Conservation (phyloP, 2,329 filamentous ascomycete species). For the Venturia pyrina region DNA sequence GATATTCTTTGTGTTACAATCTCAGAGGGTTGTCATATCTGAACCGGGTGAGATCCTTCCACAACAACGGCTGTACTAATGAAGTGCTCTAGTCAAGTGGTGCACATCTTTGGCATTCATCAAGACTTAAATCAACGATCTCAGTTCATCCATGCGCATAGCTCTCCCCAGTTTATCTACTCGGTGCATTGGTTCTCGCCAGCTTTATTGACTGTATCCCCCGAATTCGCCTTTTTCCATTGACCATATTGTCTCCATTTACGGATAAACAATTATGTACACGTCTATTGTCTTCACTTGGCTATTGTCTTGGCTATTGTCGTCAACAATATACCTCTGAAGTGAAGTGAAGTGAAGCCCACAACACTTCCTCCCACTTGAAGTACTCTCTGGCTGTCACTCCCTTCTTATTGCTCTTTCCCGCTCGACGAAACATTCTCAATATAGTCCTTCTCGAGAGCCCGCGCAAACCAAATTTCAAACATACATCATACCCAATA, state of each 20-base stretch:
- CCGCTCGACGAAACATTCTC: neutral
- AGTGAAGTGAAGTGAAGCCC: too few relatives aligned
- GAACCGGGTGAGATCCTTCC: neutral
- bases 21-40: neutral
- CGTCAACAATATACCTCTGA: too few relatives aligned
- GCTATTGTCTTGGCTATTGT: too few relatives aligned
- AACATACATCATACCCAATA: neutral
- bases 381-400: neutral
- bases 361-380: neutral
- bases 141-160: neutral
- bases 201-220: neutral
- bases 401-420: neutral
- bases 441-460: neutral
- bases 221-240: too few relatives aligned
- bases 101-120: neutral
- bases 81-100: neutral
- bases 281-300: too few relatives aligned
- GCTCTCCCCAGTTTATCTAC: neutral
- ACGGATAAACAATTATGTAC: too few relatives aligned
- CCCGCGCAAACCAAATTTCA: neutral
- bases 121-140: neutral
- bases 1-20: too few relatives aligned
- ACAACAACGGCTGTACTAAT: neutral
- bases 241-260: too few relatives aligned
- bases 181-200: neutral